Evolutionary conservation across 2,329 filamentous ascomycete species (phyloP), one percentile per base, ranked within the genome.

Genomic region (Byssochlamys sp.): DNA sequence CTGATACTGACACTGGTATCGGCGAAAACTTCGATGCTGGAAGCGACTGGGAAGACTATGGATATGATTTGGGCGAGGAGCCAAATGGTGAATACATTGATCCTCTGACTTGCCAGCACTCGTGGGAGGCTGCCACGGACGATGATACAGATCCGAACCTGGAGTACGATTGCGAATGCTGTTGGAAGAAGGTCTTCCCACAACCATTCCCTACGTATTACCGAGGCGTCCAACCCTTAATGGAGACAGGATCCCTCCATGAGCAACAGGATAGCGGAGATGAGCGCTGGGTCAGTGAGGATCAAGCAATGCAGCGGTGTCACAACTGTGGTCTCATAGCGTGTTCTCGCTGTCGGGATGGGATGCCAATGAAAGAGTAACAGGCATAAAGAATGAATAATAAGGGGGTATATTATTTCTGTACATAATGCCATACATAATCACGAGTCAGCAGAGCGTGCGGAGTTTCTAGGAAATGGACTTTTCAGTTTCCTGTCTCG

Each of bases 21-120:
- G 39, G n/a, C 14, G 57, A 61, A 29, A 59, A 62, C 28, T 60
- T 61, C n/a, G 60, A 66, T 35, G 29, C 55, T 6, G 59, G 60
- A 7, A 51, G 55, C 9, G 55, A 62, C 4, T 66, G 64, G 66
- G 59, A 67, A 14, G 45, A 19, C 7, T 3, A 14, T 10, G 50
- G 68, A 58, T 79, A 82, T 67, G 72, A 76, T 58, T 66, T 76
- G 55, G 66, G 66, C 1, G 60, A 63, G 12, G 67, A 64, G 33
- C 63, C 62, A 10, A 48, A 54, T 12, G 3, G 31, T 2, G 55
- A 63, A 5, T 52, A 60, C 9, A 28, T 55, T 24, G 35, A 62
- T 48, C 54, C 57, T 3, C 51, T 58, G 49, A 29, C 50, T 33
- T 61, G 60, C 48, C 7, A 53, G 1, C 58, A 62, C 52, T 9